Evolutionary conservation across 1,139 yeast genomes (phyloP).

Genomic region (Blastobotrys ciferrii): DNA sequence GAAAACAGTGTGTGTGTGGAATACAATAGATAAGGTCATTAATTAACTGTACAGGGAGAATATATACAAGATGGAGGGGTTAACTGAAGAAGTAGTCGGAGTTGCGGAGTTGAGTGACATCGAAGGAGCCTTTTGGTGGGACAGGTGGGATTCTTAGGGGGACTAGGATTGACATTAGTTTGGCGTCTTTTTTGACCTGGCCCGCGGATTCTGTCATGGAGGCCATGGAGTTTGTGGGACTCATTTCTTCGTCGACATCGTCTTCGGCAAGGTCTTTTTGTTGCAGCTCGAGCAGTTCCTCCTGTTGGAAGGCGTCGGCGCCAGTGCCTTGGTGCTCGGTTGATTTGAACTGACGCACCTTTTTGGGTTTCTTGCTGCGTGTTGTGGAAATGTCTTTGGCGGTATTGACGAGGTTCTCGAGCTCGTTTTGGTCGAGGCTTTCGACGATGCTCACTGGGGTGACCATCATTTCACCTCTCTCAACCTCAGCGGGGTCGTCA

Average conservation of each 20-base stretch:
- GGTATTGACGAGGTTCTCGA: conserved; percentile 25
- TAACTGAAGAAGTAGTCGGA: conserved; percentile 77
- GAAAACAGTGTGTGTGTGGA: no score
- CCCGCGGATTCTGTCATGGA: conserved; percentile 1
- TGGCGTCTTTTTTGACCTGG: background rate
- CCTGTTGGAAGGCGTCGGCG: conserved; percentile 27
- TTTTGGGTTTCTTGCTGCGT: background rate
- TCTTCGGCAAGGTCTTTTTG: conserved; percentile 14
- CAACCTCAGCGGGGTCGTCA: conserved; percentile 47
- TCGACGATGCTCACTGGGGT: conserved; percentile 75
- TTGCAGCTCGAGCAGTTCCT: conserved; percentile 19
- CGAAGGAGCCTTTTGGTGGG: conserved; percentile 82
- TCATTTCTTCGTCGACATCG: conserved; percentile 8
- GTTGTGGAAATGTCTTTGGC: conserved; percentile 10
- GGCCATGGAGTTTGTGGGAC: background rate
- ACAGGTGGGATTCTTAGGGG: conserved; percentile 73
- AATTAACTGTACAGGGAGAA: background rate
- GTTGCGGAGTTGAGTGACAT: conserved; percentile 66
- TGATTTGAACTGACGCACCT: conserved; percentile 22
- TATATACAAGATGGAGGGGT: conserved; percentile 13
- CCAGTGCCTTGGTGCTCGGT: conserved; percentile 40
- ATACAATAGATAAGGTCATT: no score
- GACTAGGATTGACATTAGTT: conserved; percentile 40
- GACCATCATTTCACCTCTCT: conserved; percentile 55
- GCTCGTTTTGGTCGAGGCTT: conserved; percentile 27